Percentiles rank a stretch among this genome's conserved stretches.
phyloP scores from a whole-genome alignment of 2,329 filamentous ascomycete genomes.

The Aspergillus felis region DNA sequence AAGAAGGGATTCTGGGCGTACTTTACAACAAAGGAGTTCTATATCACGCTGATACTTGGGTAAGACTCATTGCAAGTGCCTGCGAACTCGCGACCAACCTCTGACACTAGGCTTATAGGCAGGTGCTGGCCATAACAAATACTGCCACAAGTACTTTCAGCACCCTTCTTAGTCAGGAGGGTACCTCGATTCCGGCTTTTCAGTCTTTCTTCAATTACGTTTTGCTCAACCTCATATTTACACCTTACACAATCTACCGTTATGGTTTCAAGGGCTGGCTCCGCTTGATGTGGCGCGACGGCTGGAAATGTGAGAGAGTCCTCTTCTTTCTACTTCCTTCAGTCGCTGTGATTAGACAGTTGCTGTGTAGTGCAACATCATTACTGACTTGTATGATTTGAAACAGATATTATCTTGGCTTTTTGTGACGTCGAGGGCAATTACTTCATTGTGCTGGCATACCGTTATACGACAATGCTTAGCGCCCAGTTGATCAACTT shows the following conservation, averaged over 20 bases:
- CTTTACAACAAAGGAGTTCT: constrained; percentile 81
- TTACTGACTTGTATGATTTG: neutral
- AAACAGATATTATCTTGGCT: constrained; percentile 70
- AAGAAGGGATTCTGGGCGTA: constrained; percentile 61
- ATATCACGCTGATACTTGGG: constrained; percentile 74
- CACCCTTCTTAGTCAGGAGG: constrained; percentile 62
- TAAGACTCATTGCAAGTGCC: constrained; percentile 31
- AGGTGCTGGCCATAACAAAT: constrained; percentile 83
- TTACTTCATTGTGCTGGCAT: constrained; percentile 95
- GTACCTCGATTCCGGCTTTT: constrained; percentile 86
- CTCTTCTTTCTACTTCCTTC: neutral
- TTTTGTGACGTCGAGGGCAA: constrained; percentile 96
- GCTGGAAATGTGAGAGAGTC: constrained; percentile 68
- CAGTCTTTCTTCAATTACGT: constrained; percentile 96
- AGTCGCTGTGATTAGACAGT: neutral
- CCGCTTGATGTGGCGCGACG: constrained; percentile 62
- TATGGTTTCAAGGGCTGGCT: constrained; percentile 72
- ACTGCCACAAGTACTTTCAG: constrained; percentile 91
- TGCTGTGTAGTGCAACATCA: neutral
- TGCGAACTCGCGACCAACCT: neutral
- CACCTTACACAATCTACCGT: constrained; percentile 70
- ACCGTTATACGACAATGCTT: constrained; percentile 86
- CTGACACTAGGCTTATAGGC: constrained; percentile 42
- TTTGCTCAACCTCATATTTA: constrained; percentile 77
- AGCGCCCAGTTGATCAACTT: constrained; percentile 96